A percentile compares a stretch with the other conserved stretches of the same genome.
Conservation (phyloP, 1,284 basidiomycete species). For the Ganoderma meredithae region DNA sequence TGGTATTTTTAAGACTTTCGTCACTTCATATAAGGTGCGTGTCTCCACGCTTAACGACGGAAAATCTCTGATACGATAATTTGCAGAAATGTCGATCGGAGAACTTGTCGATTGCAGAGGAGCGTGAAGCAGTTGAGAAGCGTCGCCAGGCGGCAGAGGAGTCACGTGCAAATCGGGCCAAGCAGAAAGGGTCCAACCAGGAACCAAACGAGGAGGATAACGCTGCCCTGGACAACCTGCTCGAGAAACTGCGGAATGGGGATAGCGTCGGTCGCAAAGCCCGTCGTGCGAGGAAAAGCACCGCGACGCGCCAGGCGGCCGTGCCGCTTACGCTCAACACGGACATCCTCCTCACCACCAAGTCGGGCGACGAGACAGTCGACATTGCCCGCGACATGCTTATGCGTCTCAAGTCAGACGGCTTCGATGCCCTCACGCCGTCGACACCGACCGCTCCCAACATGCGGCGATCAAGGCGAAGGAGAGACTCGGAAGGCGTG, state of each 20-base stretch:
- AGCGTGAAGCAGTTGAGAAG: slow-evolving; percentile 67
- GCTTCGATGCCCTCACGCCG: slow-evolving; percentile 38
- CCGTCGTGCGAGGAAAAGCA: slow-evolving; percentile 55
- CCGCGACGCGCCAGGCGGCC: slow-evolving; percentile 43
- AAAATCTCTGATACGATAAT: slow-evolving; percentile 12
- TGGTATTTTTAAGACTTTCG: slow-evolving; percentile 93
- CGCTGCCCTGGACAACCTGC: slow-evolving; percentile 73
- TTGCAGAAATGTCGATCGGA: slow-evolving; percentile 84
- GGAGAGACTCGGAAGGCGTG: slow-evolving; percentile 32
- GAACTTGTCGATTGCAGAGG: slow-evolving; percentile 75
- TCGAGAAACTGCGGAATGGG: slow-evolving; percentile 78
- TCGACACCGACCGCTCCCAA: slow-evolving; percentile 36
- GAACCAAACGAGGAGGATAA: slow-evolving; percentile 55
- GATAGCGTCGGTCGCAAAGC: slow-evolving; percentile 67
- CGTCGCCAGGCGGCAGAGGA: slow-evolving; percentile 72
- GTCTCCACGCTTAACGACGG: not conserved
- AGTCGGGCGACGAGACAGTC: slow-evolving; percentile 54
- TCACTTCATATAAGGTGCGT: slow-evolving; percentile 87
- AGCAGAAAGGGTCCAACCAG: slow-evolving; percentile 51
- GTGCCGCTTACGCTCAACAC: slow-evolving; percentile 51
- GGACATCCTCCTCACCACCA: slow-evolving; percentile 40
- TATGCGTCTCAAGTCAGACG: slow-evolving; percentile 70
- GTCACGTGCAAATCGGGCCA: slow-evolving; percentile 61
- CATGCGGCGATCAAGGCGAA: slow-evolving; percentile 33
- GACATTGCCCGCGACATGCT: slow-evolving; percentile 78